Evolutionary conservation across 139 green algal genomes (phyloP), one percentile per base, ranked within the genome.

Genomic region (Chlorella ohadii): DNA sequence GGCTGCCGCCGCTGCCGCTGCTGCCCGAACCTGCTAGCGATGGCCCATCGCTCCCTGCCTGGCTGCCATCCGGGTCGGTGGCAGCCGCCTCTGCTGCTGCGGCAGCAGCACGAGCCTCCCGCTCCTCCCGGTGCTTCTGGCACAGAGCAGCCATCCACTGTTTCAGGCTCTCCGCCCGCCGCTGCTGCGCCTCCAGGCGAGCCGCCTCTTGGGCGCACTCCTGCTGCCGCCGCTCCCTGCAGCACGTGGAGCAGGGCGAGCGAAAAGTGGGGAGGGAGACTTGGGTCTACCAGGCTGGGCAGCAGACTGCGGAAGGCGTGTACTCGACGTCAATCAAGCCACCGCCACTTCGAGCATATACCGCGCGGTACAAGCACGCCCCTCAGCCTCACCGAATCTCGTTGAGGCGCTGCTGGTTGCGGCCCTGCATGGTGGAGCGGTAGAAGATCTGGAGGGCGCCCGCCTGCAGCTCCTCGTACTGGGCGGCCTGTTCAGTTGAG

Each of bases 201-300:
- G 71, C 81, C 28, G 22, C 72, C n/a, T 44, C 72, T 19, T 86
- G 72, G 3, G 57, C 39, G 72, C 81, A 72, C 72, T 81, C 81
- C 39, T 66, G 47, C 72, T 81, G 72, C 47, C 81, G 72, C 81
- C 81, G 71, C 71, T 81, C 72, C 81, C 75, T 83, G 78, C 44
- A 9, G 1, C 38, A 20, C 36, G 7, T n/a, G n/a, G n/a, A n/a
- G n/a, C n/a, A n/a, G n/a, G n/a, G n/a, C n/a, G n/a, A n/a, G n/a
- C n/a, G n/a, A n/a, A n/a, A n/a, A n/a, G n/a, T n/a, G n/a, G n/a
- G n/a, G n/a, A n/a, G n/a, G n/a, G n/a, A n/a, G n/a, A n/a, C n/a
- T n/a, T n/a, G n/a, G n/a, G n/a, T n/a, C n/a, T n/a, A n/a, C n/a
- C n/a, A n/a, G n/a, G n/a, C n/a, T n/a, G n/a, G n/a, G n/a, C n/a